Conservation (phyloP, 225 moss, liverwort and hornwort genomes). For the Polytrichum formosum region DNA sequence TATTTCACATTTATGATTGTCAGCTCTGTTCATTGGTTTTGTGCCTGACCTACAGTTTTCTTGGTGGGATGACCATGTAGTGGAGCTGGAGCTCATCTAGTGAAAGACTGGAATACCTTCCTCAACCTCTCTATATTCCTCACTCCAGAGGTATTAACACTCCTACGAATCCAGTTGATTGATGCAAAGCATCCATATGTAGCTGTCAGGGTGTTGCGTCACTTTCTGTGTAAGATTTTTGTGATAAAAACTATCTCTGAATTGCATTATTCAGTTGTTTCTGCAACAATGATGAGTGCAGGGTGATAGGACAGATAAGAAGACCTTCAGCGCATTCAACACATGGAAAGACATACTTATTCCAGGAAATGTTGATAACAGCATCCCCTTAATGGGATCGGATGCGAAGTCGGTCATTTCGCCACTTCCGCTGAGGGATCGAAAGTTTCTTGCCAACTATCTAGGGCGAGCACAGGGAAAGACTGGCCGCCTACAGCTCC, state of each 20-base stretch:
- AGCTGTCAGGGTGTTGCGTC: too few relatives aligned
- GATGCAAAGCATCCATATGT: too few relatives aligned
- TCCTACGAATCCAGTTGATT: too few relatives aligned
- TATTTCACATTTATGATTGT: too few relatives aligned
- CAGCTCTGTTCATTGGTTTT: not conserved
- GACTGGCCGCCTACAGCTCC: slow-evolving; percentile 54
- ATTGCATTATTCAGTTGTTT: not conserved
- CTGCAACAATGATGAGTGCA: slow-evolving; percentile 18
- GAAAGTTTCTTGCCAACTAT: slow-evolving; percentile 58
- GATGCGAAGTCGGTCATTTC: slow-evolving; percentile 12
- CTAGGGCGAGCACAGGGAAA: slow-evolving; percentile 75
- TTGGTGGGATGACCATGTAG: slow-evolving; percentile 33
- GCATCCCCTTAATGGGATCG: slow-evolving; percentile 11
- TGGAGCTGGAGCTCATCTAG: slow-evolving; percentile 71
- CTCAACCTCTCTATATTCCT: slow-evolving; percentile 74
- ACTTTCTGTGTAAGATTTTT: too few relatives aligned
- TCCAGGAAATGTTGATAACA: slow-evolving; percentile 55
- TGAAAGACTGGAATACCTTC: slow-evolving; percentile 60
- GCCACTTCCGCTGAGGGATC: slow-evolving; percentile 35
- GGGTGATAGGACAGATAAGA: slow-evolving; percentile 73
- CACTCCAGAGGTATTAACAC: slow-evolving; percentile 52
- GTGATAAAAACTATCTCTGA: too few relatives aligned
- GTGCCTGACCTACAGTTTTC: slow-evolving; percentile 3
- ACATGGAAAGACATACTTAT: slow-evolving; percentile 80
- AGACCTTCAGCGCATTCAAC: slow-evolving; percentile 57